phyloP scores from a whole-genome alignment of 2,329 filamentous ascomycete genomes.

The Shiraia sp. region DNA sequence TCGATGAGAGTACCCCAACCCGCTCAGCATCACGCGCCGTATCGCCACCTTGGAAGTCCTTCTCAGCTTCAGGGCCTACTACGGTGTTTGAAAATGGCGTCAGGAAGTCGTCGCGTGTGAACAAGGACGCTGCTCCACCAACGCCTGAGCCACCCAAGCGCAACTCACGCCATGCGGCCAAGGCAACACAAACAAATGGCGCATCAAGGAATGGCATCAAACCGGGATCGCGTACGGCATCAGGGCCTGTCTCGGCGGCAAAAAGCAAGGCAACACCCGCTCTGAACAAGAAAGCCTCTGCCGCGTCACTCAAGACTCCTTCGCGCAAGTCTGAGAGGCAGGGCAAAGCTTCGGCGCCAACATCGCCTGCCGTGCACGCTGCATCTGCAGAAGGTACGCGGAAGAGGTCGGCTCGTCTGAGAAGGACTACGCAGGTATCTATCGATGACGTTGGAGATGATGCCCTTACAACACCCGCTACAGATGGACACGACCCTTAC shows the following conservation, averaged over 20 bases:
- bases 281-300: slow-evolving; percentile 26
- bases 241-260: slow-evolving; percentile 13
- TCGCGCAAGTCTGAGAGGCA: slow-evolving; percentile 42
- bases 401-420: slow-evolving; percentile 27
- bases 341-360: slow-evolving; percentile 24
- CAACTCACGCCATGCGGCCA: slow-evolving; percentile 25
- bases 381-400: slow-evolving; percentile 20
- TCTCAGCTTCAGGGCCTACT: slow-evolving; percentile 82
- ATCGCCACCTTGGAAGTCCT: slow-evolving; percentile 93
- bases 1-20: slow-evolving; percentile 42
- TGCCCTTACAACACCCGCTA: slow-evolving; percentile 10
- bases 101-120: slow-evolving; percentile 64
- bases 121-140: slow-evolving; percentile 48
- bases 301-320: slow-evolving; percentile 22
- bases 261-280: slow-evolving; percentile 23
- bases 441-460: slow-evolving; percentile 19
- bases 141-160: slow-evolving; percentile 52
- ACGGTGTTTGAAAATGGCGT: slow-evolving; percentile 71
- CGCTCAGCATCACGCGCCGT: slow-evolving; percentile 52
- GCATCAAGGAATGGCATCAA: slow-evolving; percentile 23
- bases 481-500: slow-evolving; percentile 23
- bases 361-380: slow-evolving; percentile 20
- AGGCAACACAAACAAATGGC: slow-evolving; percentile 36
- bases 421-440: slow-evolving; percentile 21
- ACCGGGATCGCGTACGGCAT: slow-evolving; percentile 27